These are phyloP conservation scores for Aspergillus melleus DNA, from an alignment of 2,329 filamentous ascomycete species.

Conservation along the genomic window DNA sequence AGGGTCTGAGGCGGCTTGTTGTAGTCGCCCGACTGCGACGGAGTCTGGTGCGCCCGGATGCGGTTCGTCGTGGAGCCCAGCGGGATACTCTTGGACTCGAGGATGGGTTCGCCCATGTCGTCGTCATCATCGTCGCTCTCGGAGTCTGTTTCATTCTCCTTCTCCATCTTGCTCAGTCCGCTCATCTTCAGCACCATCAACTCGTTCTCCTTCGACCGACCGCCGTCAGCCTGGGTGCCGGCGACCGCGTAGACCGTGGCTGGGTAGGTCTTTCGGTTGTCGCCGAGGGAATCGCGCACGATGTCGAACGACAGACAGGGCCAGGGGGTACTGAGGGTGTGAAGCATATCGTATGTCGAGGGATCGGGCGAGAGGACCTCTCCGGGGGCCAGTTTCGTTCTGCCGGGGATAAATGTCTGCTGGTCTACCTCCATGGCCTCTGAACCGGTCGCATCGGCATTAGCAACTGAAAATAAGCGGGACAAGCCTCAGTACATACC, in stretches of 20 bases:
- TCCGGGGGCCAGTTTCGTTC: slow-evolving; percentile 85
- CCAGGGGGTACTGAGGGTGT: slow-evolving; percentile 91
- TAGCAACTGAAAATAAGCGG: background rate
- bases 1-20: slow-evolving; percentile 76
- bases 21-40: slow-evolving; percentile 62
- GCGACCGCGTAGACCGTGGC: slow-evolving; percentile 93
- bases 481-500: slow-evolving; percentile 45
- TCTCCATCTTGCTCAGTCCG: slow-evolving; percentile 83
- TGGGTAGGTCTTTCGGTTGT: slow-evolving; percentile 89
- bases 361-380: slow-evolving; percentile 89
- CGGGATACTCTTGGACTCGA: slow-evolving; percentile 89
- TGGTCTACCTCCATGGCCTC: slow-evolving; percentile 92
- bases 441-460: slow-evolving; percentile 30
- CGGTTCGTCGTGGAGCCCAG: slow-evolving; percentile 88
- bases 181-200: slow-evolving; percentile 96
- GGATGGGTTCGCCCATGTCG: slow-evolving; percentile 79
- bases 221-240: slow-evolving; percentile 84
- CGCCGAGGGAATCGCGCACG: slow-evolving; percentile 78
- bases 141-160: slow-evolving; percentile 65
- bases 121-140: slow-evolving; percentile 73
- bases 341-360: slow-evolving; percentile 97
- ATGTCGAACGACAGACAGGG: slow-evolving; percentile 97
- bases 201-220: slow-evolving; percentile 80
- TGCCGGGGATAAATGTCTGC: slow-evolving; percentile 91
- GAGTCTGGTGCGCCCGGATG: slow-evolving; percentile 81